Evolutionary conservation across 176 grass and related monocot genomes (phyloP), one percentile per base, ranked within the genome.

Genomic region (Musa beccarii): DNA sequence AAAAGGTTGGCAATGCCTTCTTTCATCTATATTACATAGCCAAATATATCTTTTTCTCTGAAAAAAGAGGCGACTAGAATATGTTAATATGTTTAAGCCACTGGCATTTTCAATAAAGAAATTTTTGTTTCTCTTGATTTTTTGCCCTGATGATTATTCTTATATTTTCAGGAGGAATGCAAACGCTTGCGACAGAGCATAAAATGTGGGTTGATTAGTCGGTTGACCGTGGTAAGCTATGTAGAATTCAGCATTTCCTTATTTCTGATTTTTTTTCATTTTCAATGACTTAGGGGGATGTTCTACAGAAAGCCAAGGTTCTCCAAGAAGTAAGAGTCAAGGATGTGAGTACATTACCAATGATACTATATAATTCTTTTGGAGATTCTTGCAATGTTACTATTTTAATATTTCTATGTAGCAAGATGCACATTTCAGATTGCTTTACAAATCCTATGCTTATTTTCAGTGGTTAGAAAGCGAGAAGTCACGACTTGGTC

Each of bases 151-250:
- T 89, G 68, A 82, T 83, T 22, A 71, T 76, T 79, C 76, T 51
- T 68, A 66, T 86, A 10, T 9, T 22, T 69, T 63, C 59, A 99
- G 96, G 96, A 99, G 52, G 96, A 99, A 84, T 99, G 96, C 81
- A 95, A 84, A 57, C 87, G 86, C 23, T 83, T 99, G 70, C 80
- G 91, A 23, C 91, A 92, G 72, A 95, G 85, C 78, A 88, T 99
- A 80, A 95, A 89, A 79, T 89, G 75, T 72, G 96, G 89, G 73
- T 68, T 88, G 50, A 75, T 89, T 71, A 75, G 85, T 53, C 82
- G 77, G 71, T 81, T 99, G 71, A 99, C 90, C 89, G 96, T 99
- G 96, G 96, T 99, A 95, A 75, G 63, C 59, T 76, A 80, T 43
- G 34, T 79, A 81, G 54, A 21, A 11, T 52, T 86, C 16, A 64